Evolutionary conservation across 805 yeast genomes (phyloP).

Genomic region (Ogataea dorogensis): DNA sequence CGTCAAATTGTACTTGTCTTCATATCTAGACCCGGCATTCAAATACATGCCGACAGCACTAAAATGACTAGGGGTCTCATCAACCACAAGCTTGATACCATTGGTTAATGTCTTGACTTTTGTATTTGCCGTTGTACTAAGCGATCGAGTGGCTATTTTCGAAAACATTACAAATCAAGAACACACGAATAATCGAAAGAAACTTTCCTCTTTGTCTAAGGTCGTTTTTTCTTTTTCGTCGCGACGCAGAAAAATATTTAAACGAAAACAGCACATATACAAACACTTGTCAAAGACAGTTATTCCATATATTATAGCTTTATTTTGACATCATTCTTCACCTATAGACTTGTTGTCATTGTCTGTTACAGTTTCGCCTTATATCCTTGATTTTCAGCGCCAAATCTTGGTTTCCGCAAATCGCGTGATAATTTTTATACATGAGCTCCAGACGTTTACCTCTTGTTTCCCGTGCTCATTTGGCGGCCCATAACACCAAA

Average conservation of each 20-base stretch:
- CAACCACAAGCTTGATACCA: conserved; percentile 82
- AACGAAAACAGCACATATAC: background rate
- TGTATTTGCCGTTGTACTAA: conserved; percentile 16
- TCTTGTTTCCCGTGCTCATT: conserved; percentile 51
- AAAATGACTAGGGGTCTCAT: conserved; percentile 85
- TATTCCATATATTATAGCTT: background rate
- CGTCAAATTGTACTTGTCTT: conserved; percentile 48
- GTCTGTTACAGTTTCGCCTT: background rate
- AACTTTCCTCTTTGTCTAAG: background rate
- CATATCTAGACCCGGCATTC: conserved; percentile 88
- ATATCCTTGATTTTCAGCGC: background rate
- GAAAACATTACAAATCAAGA: no score
- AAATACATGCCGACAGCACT: conserved; percentile 87
- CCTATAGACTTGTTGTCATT: background rate
- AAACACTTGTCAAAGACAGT: background rate
- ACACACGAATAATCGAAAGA: background rate
- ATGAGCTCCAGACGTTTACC: conserved; percentile 43
- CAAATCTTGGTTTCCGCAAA: conserved; percentile 2
- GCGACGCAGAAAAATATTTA: conserved; percentile 3
- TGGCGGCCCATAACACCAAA: conserved; percentile 50
- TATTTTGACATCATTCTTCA: no score
- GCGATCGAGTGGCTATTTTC: conserved; percentile 1
- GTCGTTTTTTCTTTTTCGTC: background rate
- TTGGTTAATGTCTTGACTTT: conserved; percentile 50
- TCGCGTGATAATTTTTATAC: conserved; percentile 8